These are phyloP conservation scores for Acacia crassicarpa DNA, from an alignment of 306 rosid species.

Conservation along the genomic window DNA sequence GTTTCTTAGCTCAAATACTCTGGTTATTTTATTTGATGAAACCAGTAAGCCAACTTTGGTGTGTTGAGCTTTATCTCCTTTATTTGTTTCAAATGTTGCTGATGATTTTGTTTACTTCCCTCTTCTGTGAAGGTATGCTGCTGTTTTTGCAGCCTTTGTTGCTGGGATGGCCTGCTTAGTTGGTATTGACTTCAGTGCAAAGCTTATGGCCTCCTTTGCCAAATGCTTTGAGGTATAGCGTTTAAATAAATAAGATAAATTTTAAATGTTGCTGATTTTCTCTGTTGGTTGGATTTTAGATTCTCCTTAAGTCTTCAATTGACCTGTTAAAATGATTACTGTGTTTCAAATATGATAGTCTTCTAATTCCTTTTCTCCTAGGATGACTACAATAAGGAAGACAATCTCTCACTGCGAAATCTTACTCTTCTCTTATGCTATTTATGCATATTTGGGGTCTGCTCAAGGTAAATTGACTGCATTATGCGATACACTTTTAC, in stretches of 20 bases:
- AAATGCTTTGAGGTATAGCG: conserved; percentile 73
- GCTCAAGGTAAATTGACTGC: conserved; percentile 61
- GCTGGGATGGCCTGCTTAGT: conserved; percentile 83
- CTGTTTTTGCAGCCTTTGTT: conserved; percentile 84
- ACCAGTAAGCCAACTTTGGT: not conserved
- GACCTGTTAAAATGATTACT: not conserved
- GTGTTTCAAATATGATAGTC: conserved; percentile 14
- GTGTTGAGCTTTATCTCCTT: not conserved
- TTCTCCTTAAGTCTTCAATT: conserved; percentile 21
- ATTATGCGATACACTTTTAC: not conserved
- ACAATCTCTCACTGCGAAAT: conserved; percentile 83
- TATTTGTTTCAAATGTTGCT: conserved; percentile 28
- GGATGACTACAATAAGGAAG: conserved; percentile 82
- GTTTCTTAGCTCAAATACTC: not conserved
- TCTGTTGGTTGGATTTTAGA: conserved; percentile 9
- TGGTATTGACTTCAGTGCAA: conserved; percentile 81
- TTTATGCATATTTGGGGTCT: conserved; percentile 82
- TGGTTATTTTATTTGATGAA: not conserved
- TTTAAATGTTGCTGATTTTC: not conserved
- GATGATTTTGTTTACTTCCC: conserved; percentile 18
- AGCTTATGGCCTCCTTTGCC: conserved; percentile 81
- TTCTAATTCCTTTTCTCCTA: conserved; percentile 34
- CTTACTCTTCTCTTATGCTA: conserved; percentile 77
- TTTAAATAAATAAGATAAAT: conserved; percentile 9
- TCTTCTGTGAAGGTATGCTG: conserved; percentile 73